phyloP scores from a whole-genome alignment of 441 rosid genomes.

The Biscutella laevigata region DNA sequence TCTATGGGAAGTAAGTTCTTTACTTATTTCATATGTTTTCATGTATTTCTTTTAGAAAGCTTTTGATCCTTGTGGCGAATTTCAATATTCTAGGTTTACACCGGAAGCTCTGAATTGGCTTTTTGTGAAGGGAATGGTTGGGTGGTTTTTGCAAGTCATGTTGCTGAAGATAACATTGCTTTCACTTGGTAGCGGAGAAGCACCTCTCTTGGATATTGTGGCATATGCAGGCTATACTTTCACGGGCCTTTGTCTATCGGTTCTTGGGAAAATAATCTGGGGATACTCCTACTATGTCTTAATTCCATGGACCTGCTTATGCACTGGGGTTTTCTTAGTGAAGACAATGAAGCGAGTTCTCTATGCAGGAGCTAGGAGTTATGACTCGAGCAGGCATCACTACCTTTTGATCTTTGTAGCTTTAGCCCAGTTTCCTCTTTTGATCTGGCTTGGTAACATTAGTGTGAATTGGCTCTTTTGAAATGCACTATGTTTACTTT shows the following conservation, averaged over 20 bases:
- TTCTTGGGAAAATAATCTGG: conserved; percentile 53
- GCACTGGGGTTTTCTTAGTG: conserved; percentile 75
- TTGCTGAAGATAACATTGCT: conserved; percentile 72
- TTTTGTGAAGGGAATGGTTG: conserved; percentile 75
- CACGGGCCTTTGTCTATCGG: conserved; percentile 55
- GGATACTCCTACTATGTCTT: conserved; percentile 63
- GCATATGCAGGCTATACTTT: conserved; percentile 87
- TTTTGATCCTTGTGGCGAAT: conserved; percentile 13
- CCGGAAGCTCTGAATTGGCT: conserved; percentile 84
- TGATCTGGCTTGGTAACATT: conserved; percentile 82
- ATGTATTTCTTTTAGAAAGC: background rate
- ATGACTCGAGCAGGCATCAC: conserved; percentile 75
- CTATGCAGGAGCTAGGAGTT: conserved; percentile 67
- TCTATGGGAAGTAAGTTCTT: conserved; percentile 68
- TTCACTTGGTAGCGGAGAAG: conserved; percentile 76
- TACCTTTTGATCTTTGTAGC: conserved; percentile 76
- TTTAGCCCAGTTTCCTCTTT: conserved; percentile 72
- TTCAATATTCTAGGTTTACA: conserved; percentile 47
- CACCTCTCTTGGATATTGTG: conserved; percentile 77
- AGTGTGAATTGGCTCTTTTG: conserved; percentile 76
- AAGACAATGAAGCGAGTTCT: conserved; percentile 90
- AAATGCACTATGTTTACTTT: conserved; percentile 14
- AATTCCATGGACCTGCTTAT: conserved; percentile 75
- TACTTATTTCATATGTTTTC: background rate
- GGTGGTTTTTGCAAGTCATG: conserved; percentile 77